Evolutionary conservation across 495 filamentous ascomycete genomes (phyloP).

Genomic region (Filosporella fistucella): DNA sequence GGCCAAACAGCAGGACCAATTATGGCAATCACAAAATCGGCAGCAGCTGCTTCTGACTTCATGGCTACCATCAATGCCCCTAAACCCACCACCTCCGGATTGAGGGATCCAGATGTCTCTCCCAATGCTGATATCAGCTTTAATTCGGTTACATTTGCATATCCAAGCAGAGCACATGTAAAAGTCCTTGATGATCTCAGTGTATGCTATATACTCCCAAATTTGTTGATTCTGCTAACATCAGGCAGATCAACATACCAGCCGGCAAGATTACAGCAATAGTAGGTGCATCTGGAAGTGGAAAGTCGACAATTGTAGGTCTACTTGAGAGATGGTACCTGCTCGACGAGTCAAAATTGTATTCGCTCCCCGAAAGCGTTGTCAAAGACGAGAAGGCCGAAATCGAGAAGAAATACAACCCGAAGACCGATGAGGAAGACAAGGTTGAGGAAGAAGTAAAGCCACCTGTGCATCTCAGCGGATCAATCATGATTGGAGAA

Average conservation of each 20-base stretch:
- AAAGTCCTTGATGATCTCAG: slow-evolving; percentile 53
- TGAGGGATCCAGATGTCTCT: slow-evolving; percentile 38
- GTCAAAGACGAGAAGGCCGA: slow-evolving; percentile 19
- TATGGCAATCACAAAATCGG: slow-evolving; percentile 44
- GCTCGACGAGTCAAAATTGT: slow-evolving; percentile 32
- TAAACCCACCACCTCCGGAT: slow-evolving; percentile 36
- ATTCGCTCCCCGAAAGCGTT: slow-evolving; percentile 25
- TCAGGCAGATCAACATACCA: slow-evolving; percentile 31
- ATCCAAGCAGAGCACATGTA: slow-evolving; percentile 63
- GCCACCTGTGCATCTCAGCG: slow-evolving; percentile 21
- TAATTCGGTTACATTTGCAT: slow-evolving; percentile 57
- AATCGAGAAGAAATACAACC: slow-evolving; percentile 6
- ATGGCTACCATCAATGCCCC: slow-evolving; percentile 54
- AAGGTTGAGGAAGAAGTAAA: slow-evolving; percentile 8
- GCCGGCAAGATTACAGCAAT: slow-evolving; percentile 86
- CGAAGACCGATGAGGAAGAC: slow-evolving; percentile 1
- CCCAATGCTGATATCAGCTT: slow-evolving; percentile 54
- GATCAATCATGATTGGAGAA: slow-evolving; percentile 45
- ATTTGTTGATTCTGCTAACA: background rate
- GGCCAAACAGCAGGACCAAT: slow-evolving; percentile 46
- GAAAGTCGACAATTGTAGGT: slow-evolving; percentile 90
- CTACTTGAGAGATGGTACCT: slow-evolving; percentile 92
- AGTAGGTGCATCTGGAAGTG: slow-evolving; percentile 78
- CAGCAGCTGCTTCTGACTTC: slow-evolving; percentile 48
- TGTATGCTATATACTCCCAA: slow-evolving; percentile 29